phyloP scores from a whole-genome alignment of 805 yeast species.

The Metschnikowia noctiluminum region DNA sequence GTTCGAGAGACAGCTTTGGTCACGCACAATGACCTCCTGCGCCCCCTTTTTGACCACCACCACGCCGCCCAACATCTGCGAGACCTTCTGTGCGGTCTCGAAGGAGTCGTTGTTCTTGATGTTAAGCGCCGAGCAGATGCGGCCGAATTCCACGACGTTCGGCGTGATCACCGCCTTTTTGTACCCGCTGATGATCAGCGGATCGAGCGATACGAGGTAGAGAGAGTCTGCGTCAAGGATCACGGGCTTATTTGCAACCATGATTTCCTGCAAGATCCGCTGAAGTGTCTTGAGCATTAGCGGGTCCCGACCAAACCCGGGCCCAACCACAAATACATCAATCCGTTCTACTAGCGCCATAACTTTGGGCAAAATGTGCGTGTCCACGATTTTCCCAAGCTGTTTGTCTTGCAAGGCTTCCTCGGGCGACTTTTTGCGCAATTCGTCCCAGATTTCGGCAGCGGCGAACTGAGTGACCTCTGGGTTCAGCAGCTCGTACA shows the following conservation, averaged over 20 bases:
- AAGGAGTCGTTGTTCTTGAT: slow-evolving; percentile 25
- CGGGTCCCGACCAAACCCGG: slow-evolving; percentile 86
- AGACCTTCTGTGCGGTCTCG: slow-evolving; percentile 39
- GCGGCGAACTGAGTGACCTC: slow-evolving; percentile 20
- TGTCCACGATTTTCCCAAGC: slow-evolving; percentile 34
- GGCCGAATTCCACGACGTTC: slow-evolving; percentile 76
- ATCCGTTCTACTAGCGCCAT: slow-evolving; percentile 52
- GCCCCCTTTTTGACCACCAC: slow-evolving; percentile 75
- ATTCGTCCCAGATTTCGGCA: slow-evolving; percentile 18
- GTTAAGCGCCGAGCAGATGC: slow-evolving; percentile 55
- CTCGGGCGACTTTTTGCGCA: slow-evolving; percentile 16
- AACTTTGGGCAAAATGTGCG: slow-evolving; percentile 55
- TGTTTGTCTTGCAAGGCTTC: slow-evolving; percentile 24
- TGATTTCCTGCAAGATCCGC: slow-evolving; percentile 55
- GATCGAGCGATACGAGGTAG: slow-evolving; percentile 57
- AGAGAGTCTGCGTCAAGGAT: slow-evolving; percentile 91
- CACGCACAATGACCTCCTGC: slow-evolving; percentile 60
- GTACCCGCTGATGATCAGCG: slow-evolving; percentile 53
- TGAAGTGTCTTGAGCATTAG: slow-evolving; percentile 60
- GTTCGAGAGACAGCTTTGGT: too few species aligned
- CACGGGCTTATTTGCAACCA: slow-evolving; percentile 58
- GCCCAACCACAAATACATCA: slow-evolving; percentile 85
- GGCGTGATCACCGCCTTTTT: slow-evolving; percentile 77
- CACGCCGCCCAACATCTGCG: slow-evolving; percentile 52
- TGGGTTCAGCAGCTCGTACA: slow-evolving; percentile 48